Percentiles rank a stretch among this genome's conserved stretches.
These are phyloP conservation scores for Chlamydomonas reinhardtii DNA, from an alignment of 163 green algal species.

Conservation along the genomic window DNA sequence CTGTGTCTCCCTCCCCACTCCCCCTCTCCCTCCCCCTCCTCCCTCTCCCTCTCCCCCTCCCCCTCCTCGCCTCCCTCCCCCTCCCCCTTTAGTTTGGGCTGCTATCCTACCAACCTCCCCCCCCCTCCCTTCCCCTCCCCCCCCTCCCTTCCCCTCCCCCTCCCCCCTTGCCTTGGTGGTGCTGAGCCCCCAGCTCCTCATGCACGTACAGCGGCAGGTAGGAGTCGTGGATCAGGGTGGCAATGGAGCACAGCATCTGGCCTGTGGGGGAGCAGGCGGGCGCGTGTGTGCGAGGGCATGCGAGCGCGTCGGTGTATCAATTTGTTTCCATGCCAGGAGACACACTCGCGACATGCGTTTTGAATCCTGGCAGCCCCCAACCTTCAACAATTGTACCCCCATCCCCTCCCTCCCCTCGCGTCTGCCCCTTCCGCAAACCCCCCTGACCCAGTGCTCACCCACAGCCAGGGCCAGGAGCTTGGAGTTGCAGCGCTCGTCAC, in stretches of 20 bases:
- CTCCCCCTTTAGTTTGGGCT: neutral
- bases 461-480: slow-evolving; percentile 56
- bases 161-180: slow-evolving; percentile 74
- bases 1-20: too few relatives aligned
- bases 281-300: neutral
- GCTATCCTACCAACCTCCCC: neutral
- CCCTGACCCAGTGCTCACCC: neutral
- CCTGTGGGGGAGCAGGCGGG: slow-evolving; percentile 12
- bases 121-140: neutral
- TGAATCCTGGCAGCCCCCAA: too few relatives aligned
- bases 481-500: slow-evolving; percentile 44
- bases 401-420: too few relatives aligned
- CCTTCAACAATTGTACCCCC: too few relatives aligned
- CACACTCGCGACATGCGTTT: too few relatives aligned
- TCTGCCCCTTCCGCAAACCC: too few relatives aligned
- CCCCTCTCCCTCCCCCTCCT: too few relatives aligned
- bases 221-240: slow-evolving; percentile 92
- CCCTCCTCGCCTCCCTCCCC: too few relatives aligned
- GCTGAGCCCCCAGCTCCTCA: slow-evolving; percentile 85
- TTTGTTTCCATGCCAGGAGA: too few relatives aligned
- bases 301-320: too few relatives aligned
- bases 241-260: slow-evolving; percentile 87
- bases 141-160: neutral
- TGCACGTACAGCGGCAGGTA: slow-evolving; percentile 92
- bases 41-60: too few relatives aligned